Base-by-base conservation (phyloP, 2,329 filamentous ascomycete species). In the Fusarium xylarioides region DNA sequence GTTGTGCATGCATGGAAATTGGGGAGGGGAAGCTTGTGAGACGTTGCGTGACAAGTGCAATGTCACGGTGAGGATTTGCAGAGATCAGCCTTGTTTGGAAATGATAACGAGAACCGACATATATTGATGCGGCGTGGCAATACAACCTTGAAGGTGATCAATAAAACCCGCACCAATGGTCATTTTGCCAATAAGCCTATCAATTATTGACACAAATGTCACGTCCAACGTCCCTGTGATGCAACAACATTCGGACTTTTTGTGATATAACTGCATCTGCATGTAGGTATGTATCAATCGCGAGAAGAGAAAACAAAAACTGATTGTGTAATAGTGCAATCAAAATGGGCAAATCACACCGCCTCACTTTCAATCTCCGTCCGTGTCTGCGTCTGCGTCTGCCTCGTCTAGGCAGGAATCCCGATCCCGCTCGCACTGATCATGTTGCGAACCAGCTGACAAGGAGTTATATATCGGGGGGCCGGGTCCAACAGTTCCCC, bases 401-500 rank as follows among this genome's bases (percentile, higher is more conserved):
- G 67, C 71, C 71, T 73, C 46, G 58, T 44, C 50, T 46, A 68
- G 70, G 71, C 71, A 73, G 66, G 67, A 59, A 68, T 55, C 19
- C 47, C 49, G 55, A 35, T 26, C 18, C n/a, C 9, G 52, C 55
- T 58, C 42, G 30, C 47, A 58, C 54, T 66, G 61, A 65, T 68
- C 58, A 71, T 52, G 54, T 63, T 74, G 68, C 71, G 58, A 59
- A 65, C 71, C 71, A 71, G 67, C 67, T 74, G 67, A 71, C 58
- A 37, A 21, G 30, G 32, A 40, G 44, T 42, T 74, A 64, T 68
- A 73, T 73, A 70, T 70, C 34, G 21, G 50, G 59, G 65, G 55
- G 28, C 28, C 34, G 62, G 52, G 52, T 35, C 50, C 58, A 55
- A 16, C 54, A 63, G 44, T 35, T 15, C 32, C 64, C 69, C 66